Conservation (phyloP, 306 rosid species). For the Quercus robur region DNA sequence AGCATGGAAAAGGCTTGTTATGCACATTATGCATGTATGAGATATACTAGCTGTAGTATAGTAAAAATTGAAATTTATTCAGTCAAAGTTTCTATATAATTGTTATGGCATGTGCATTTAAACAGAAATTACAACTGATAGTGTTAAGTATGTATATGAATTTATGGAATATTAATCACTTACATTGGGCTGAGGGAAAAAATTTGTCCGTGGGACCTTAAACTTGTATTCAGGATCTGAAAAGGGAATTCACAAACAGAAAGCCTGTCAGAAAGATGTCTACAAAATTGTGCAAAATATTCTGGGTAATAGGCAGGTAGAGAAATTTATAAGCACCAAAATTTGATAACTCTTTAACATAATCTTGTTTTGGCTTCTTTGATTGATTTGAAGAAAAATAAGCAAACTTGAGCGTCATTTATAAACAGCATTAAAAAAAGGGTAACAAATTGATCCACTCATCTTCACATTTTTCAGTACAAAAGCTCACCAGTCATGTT, state of each 20-base stretch:
- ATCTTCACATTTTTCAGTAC: neutral
- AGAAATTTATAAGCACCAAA: constrained; percentile 13
- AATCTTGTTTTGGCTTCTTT: neutral
- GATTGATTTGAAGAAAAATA: neutral
- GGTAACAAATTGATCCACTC: neutral
- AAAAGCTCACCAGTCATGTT: neutral
- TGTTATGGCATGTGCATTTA: neutral
- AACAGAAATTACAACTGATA: neutral
- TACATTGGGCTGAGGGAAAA: constrained; percentile 95
- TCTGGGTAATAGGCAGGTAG: neutral
- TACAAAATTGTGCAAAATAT: neutral
- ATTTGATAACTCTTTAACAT: neutral
- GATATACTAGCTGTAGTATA: neutral
- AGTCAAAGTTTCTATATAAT: neutral
- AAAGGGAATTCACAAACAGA: constrained; percentile 27
- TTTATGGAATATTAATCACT: constrained; percentile 29
- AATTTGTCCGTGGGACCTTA: constrained; percentile 67
- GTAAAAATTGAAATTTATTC: neutral
- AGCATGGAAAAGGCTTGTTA: no score
- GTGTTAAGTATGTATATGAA: neutral
- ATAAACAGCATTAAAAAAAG: no score
- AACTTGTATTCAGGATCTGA: constrained; percentile 74
- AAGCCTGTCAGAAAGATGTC: constrained; percentile 2
- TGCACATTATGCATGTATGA: no score
- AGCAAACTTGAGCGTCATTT: neutral